Evolutionary conservation across 192 early-diverging fungal species (phyloP).

Genomic region (Pecoramyces ruminantium): DNA sequence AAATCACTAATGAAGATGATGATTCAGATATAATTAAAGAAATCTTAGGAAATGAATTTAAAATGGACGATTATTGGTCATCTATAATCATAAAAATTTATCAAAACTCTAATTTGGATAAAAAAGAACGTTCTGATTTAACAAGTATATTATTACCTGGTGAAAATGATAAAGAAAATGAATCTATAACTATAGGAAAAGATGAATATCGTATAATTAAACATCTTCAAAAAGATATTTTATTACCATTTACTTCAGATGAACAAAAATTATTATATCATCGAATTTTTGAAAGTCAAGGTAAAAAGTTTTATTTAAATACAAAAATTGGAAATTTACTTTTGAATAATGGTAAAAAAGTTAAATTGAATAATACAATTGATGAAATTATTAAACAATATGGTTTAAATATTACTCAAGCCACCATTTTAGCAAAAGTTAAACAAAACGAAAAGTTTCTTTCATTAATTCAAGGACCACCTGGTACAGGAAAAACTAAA

Average conservation of each 20-base stretch:
- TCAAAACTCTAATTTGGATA: too few relatives aligned
- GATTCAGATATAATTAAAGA: neutral
- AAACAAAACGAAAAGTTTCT: constrained; percentile 44
- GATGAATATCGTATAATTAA: too few relatives aligned
- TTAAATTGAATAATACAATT: neutral
- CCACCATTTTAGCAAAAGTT: constrained; percentile 53
- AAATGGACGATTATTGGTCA: neutral
- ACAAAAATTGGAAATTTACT: neutral
- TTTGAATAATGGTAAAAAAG: neutral
- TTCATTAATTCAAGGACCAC: constrained; percentile 68
- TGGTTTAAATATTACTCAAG: constrained; percentile 81
- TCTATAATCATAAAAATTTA: neutral
- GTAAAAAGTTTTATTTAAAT: too few relatives aligned
- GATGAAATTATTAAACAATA: constrained; percentile 15
- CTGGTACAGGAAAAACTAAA: constrained; percentile 68
- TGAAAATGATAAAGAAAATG: too few relatives aligned
- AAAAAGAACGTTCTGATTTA: too few relatives aligned
- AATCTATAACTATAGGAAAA: too few relatives aligned
- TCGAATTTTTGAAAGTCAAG: too few relatives aligned
- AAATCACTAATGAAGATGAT: neutral
- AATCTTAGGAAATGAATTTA: neutral
- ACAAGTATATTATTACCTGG: too few relatives aligned
- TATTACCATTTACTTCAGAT: too few relatives aligned
- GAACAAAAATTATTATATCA: too few relatives aligned
- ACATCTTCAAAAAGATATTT: too few relatives aligned